Conservation (phyloP, 495 filamentous ascomycete genomes). For the Lophium mytilinum region DNA sequence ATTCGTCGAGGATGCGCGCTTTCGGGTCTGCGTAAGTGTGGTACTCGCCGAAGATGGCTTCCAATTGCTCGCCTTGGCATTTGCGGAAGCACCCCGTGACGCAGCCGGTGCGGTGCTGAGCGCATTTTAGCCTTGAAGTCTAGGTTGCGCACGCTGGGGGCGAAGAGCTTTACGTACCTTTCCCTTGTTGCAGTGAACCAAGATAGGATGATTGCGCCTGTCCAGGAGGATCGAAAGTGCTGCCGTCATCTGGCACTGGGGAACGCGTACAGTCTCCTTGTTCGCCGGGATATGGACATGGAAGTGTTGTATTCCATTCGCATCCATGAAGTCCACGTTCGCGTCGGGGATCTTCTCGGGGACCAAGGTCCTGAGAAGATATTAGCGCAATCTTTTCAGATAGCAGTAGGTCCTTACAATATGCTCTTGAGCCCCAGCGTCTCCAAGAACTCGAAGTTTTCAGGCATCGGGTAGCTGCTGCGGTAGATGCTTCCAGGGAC, state of each 20-base stretch:
- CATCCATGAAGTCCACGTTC: slow-evolving; percentile 52
- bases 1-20: slow-evolving; percentile 43
- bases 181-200: slow-evolving; percentile 86
- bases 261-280: slow-evolving; percentile 52
- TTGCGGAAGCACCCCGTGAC: slow-evolving; percentile 65
- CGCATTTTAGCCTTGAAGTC: slow-evolving; percentile 1
- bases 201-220: slow-evolving; percentile 58
- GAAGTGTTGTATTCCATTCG: slow-evolving; percentile 55
- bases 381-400: slow-evolving; percentile 9
- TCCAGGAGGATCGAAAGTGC: slow-evolving; percentile 60
- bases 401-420: slow-evolving; percentile 45
- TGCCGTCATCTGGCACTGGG: slow-evolving; percentile 51
- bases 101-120: slow-evolving; percentile 74
- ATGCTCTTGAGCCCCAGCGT: slow-evolving; percentile 62
- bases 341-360: slow-evolving; percentile 51
- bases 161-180: slow-evolving; percentile 47
- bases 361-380: slow-evolving; percentile 58
- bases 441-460: slow-evolving; percentile 57
- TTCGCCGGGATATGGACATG: slow-evolving; percentile 68
- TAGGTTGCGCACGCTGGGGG: neutral
- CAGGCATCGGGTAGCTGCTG: slow-evolving; percentile 60
- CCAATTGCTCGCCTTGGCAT: slow-evolving; percentile 49
- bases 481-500: slow-evolving; percentile 58
- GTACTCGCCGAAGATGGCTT: slow-evolving; percentile 59
- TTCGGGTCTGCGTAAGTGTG: slow-evolving; percentile 58